Evolutionary conservation across 495 filamentous ascomycete genomes (phyloP).

Genomic region (Rostrohypoxylon terebratum): DNA sequence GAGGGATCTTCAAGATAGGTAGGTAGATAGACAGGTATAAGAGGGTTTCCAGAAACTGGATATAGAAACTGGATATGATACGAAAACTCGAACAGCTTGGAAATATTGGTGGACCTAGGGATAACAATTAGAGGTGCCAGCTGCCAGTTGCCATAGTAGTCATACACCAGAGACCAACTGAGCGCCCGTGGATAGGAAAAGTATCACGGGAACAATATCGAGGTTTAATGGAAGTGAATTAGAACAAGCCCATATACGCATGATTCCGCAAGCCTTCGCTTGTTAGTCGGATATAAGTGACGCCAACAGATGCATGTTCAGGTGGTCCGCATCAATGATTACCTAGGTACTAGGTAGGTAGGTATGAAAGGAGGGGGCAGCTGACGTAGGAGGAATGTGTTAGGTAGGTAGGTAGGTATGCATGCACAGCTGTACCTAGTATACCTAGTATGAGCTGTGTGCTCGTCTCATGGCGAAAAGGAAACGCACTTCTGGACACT

Average conservation of each 20-base stretch:
- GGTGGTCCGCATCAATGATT: not conserved
- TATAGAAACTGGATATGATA: too few species aligned
- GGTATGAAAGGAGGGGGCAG: conserved; percentile 14
- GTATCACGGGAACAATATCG: conserved; percentile 17
- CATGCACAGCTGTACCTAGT: not conserved
- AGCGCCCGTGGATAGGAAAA: conserved; percentile 4
- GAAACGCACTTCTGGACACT: conserved; percentile 5
- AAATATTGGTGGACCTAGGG: conserved; percentile 28
- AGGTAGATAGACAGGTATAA: not conserved
- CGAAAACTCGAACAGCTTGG: not conserved
- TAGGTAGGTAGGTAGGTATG: too few species aligned
- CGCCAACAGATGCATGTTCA: conserved; percentile 18
- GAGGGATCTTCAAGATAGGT: not conserved
- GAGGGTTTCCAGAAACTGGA: not conserved
- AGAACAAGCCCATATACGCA: conserved; percentile 31
- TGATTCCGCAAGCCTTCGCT: conserved; percentile 37
- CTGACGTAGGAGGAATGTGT: conserved; percentile 16
- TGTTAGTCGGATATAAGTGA: conserved; percentile 30
- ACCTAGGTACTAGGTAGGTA: too few species aligned
- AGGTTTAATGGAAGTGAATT: conserved; percentile 24
- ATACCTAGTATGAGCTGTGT: too few species aligned
- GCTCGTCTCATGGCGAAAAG: conserved; percentile 1
- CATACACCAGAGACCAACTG: conserved; percentile 2
- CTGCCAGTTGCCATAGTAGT: too few species aligned
- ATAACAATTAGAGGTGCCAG: conserved; percentile 13